These are phyloP conservation scores for Penicillium decumbens DNA, from an alignment of 2,329 filamentous ascomycete genomes.

Conservation along the genomic window DNA sequence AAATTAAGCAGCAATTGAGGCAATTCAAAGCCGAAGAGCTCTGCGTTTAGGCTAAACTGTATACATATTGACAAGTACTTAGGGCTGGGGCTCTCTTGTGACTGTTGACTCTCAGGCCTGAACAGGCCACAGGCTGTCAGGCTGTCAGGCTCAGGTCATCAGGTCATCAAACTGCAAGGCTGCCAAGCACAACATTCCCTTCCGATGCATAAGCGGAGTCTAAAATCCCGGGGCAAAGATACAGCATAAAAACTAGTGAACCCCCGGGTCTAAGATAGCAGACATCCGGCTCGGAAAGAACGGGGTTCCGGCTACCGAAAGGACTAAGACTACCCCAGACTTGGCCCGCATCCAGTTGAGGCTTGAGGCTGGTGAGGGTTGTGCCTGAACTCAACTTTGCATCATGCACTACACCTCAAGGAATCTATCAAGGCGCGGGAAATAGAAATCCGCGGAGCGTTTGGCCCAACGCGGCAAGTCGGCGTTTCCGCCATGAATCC, in stretches of 20 bases:
- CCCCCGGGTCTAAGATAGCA: slow-evolving; percentile 6
- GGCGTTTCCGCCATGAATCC: slow-evolving; percentile 18
- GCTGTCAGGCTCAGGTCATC: background rate
- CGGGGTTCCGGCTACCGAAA: slow-evolving; percentile 20
- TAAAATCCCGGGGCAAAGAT: background rate
- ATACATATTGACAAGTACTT: background rate
- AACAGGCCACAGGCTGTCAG: background rate
- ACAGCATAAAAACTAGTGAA: background rate
- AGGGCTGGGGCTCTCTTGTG: background rate
- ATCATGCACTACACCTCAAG: too few species aligned
- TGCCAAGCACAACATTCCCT: background rate
- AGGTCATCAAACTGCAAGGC: too few species aligned
- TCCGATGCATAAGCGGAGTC: background rate
- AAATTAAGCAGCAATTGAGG: slow-evolving; percentile 1
- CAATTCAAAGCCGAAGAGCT: slow-evolving; percentile 2
- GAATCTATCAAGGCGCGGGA: slow-evolving; percentile 2
- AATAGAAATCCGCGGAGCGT: slow-evolving; percentile 6
- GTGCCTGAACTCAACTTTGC: background rate
- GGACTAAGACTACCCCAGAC: slow-evolving; percentile 17
- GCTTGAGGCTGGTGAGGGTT: background rate
- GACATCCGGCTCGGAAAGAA: slow-evolving; percentile 19
- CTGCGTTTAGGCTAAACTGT: slow-evolving; percentile 9
- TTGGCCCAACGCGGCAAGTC: slow-evolving; percentile 14
- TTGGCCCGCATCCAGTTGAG: background rate
- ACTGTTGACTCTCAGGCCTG: background rate